A percentile compares a stretch with the other conserved stretches of the same genome.
Evolutionary conservation across 352 stramenopile species (phyloP).

Genomic region (Globisporangium heterothallicum): DNA sequence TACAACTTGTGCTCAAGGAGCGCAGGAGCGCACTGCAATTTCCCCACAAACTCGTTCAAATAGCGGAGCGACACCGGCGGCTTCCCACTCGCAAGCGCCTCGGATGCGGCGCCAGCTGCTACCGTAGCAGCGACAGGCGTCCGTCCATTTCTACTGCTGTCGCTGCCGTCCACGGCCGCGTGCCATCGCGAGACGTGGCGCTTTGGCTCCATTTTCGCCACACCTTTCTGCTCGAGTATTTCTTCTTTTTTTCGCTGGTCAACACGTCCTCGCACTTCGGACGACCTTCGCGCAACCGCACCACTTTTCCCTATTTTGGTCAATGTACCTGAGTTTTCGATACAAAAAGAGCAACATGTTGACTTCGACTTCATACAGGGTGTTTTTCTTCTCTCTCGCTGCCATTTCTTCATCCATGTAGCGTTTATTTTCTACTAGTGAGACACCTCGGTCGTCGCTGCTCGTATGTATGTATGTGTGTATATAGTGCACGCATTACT

Average conservation of each 20-base stretch:
- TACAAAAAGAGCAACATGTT: no score
- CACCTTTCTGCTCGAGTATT: not conserved
- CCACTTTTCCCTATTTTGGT: no score
- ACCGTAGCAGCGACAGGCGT: not conserved
- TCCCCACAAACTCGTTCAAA: slow-evolving; percentile 81
- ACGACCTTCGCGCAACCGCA: slow-evolving; percentile 11
- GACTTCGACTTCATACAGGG: no score
- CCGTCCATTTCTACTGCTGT: no score
- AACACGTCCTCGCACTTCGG: slow-evolving; percentile 1
- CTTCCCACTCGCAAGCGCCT: not conserved
- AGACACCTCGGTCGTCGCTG: no score
- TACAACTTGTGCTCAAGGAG: slow-evolving; percentile 72
- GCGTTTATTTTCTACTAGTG: no score
- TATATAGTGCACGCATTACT: not conserved
- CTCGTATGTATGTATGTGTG: no score
- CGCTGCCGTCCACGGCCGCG: no score
- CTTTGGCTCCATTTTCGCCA: slow-evolving; percentile 13
- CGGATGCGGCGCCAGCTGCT: slow-evolving; percentile 1
- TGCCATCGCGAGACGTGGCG: slow-evolving; percentile 34
- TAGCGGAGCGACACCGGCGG: slow-evolving; percentile 64
- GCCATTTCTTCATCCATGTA: no score
- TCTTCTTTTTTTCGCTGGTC: slow-evolving; percentile 4
- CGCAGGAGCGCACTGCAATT: slow-evolving; percentile 62
- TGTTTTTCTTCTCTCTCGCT: no score
- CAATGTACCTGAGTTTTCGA: no score